Conservation (phyloP, 2,329 filamentous ascomycete species). For the Epicoccum nigrum region DNA sequence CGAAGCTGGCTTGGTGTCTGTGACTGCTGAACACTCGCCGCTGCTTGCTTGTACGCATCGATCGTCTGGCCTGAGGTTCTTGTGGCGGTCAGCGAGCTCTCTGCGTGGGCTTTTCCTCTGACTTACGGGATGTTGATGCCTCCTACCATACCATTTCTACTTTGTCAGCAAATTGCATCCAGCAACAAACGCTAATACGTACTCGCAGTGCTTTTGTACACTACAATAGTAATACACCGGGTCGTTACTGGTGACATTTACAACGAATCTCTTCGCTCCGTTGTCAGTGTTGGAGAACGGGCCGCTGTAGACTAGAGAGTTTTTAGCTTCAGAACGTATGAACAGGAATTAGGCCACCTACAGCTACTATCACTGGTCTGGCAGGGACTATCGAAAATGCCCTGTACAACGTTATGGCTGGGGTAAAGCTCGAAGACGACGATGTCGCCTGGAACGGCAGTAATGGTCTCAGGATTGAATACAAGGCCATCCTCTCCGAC, state of each 20-base stretch:
- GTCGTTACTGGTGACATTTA: constrained; percentile 28
- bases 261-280: constrained; percentile 31
- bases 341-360: neutral
- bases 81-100: neutral
- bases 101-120: neutral
- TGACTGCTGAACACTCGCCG: constrained; percentile 1
- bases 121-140: constrained; percentile 15
- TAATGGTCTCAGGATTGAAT: constrained; percentile 22
- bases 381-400: constrained; percentile 22
- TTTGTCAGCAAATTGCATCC: neutral
- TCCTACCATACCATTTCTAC: constrained; percentile 9
- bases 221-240: constrained; percentile 36
- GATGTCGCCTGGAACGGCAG: constrained; percentile 21
- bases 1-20: constrained; percentile 5
- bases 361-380: constrained; percentile 15
- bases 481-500: constrained; percentile 17
- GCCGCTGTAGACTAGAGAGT: constrained; percentile 25
- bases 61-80: constrained; percentile 8
- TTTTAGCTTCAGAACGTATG: neutral
- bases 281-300: constrained; percentile 24
- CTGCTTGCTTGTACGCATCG: constrained; percentile 8
- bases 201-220: constrained; percentile 28
- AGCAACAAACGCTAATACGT: neutral
- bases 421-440: constrained; percentile 25
- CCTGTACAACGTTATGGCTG: constrained; percentile 23